Percentiles rank a stretch among this genome's conserved stretches.
phyloP scores from a whole-genome alignment of 352 stramenopile genomes.

The Phytophthora multivora region DNA sequence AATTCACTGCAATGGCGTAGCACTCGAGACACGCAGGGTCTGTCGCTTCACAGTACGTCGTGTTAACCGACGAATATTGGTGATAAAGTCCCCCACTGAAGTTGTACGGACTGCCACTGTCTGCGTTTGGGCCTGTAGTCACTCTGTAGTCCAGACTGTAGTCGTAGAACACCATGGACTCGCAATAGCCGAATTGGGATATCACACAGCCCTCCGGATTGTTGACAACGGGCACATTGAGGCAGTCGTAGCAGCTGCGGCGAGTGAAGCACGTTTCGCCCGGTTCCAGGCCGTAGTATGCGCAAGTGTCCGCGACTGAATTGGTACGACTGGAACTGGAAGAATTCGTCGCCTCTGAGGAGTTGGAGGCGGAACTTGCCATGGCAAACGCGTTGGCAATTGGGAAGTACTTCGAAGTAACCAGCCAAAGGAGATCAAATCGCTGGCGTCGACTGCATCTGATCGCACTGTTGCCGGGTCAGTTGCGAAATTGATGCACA shows the following conservation, averaged over 20 bases:
- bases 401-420: not conserved
- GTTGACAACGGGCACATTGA: slow-evolving; percentile 44
- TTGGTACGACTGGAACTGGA: slow-evolving; percentile 18
- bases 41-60: slow-evolving; percentile 52
- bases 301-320: slow-evolving; percentile 38
- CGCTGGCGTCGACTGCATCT: slow-evolving; percentile 19
- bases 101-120: slow-evolving; percentile 49
- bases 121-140: slow-evolving; percentile 31
- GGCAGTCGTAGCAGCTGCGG: slow-evolving; percentile 65
- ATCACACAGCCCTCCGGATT: slow-evolving; percentile 51
- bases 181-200: slow-evolving; percentile 45
- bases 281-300: slow-evolving; percentile 47
- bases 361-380: slow-evolving; percentile 6
- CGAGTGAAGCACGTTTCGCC: slow-evolving; percentile 43
- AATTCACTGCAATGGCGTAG: slow-evolving; percentile 43
- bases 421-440: slow-evolving; percentile 11
- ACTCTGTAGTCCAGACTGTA: slow-evolving; percentile 40
- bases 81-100: slow-evolving; percentile 48
- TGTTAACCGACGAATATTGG: slow-evolving; percentile 49
- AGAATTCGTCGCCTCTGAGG: not conserved
- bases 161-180: slow-evolving; percentile 56
- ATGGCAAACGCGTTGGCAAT: slow-evolving; percentile 1
- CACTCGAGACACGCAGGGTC: slow-evolving; percentile 53
- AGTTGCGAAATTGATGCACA: not conserved
- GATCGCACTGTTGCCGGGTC: slow-evolving; percentile 6